Percentiles rank a stretch among this genome's conserved stretches.
phyloP scores from a whole-genome alignment of 768 basidiomycete species.

The Leccinum pellstonianum region DNA sequence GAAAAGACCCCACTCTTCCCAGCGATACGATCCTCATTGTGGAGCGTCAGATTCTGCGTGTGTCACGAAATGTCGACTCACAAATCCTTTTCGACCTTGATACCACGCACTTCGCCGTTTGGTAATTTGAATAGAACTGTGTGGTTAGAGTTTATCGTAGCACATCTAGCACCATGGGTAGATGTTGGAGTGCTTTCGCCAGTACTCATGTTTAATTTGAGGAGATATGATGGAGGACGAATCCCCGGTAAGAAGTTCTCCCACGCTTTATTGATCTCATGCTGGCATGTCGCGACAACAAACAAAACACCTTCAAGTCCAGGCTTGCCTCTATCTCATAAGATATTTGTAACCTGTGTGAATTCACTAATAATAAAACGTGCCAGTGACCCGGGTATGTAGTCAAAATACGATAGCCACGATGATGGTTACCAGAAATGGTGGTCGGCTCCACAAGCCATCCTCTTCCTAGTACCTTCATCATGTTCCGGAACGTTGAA shows the following conservation, averaged over 20 bases:
- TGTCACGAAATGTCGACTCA: conserved; percentile 37
- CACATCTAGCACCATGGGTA: conserved; percentile 13
- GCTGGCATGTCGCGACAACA: too few species aligned
- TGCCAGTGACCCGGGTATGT: too few species aligned
- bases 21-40: conserved; percentile 61
- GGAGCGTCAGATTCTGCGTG: neutral
- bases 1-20: conserved; percentile 86
- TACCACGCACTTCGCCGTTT: conserved; percentile 71
- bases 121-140: conserved; percentile 80
- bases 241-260: neutral
- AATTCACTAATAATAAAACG: too few species aligned
- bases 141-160: conserved; percentile 62
- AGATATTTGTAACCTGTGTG: too few species aligned
- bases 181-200: conserved; percentile 6
- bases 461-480: neutral
- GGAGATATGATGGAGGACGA: neutral
- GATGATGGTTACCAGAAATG: neutral
- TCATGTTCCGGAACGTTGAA: conserved; percentile 12
- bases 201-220: conserved; percentile 19
- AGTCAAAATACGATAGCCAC: neutral
- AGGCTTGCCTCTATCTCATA: too few species aligned
- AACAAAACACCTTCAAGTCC: too few species aligned
- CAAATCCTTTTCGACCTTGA: conserved; percentile 73
- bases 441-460: neutral
- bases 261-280: too few species aligned